Evolutionary conservation across 2,329 filamentous ascomycete species (phyloP).

Genomic region (Fusarium sp.): DNA sequence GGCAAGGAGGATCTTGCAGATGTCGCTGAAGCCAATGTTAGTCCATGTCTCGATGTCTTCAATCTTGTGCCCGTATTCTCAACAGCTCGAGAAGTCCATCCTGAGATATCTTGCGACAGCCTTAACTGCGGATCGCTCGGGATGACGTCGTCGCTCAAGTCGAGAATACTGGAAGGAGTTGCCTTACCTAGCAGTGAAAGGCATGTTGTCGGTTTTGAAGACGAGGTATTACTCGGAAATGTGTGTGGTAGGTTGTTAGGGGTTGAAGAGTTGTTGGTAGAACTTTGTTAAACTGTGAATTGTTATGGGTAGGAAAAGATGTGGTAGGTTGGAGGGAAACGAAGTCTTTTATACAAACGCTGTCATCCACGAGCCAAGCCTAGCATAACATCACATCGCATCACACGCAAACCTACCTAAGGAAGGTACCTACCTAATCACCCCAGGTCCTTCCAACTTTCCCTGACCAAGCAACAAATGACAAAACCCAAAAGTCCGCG

Average conservation of each 20-base stretch:
- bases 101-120: slow-evolving; percentile 11
- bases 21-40: slow-evolving; percentile 56
- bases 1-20: slow-evolving; percentile 82
- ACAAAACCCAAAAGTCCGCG: slow-evolving; percentile 10
- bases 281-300: slow-evolving; percentile 11
- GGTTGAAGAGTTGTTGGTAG: slow-evolving; percentile 17
- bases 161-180: slow-evolving; percentile 3
- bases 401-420: slow-evolving; percentile 7
- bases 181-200: slow-evolving; percentile 69
- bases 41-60: not conserved
- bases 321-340: slow-evolving; percentile 28
- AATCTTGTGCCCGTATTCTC: not conserved
- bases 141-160: slow-evolving; percentile 27
- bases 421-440: slow-evolving; percentile 23
- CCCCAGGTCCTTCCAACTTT: slow-evolving; percentile 38
- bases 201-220: slow-evolving; percentile 57
- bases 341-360: slow-evolving; percentile 43
- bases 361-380: slow-evolving; percentile 17
- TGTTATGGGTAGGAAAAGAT: slow-evolving; percentile 12
- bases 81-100: not conserved
- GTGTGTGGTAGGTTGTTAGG: slow-evolving; percentile 2
- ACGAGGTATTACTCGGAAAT: slow-evolving; percentile 31
- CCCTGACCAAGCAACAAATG: slow-evolving; percentile 31
- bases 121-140: slow-evolving; percentile 35
- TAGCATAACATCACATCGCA: slow-evolving; percentile 35